Base-by-base conservation (phyloP, 2,329 filamentous ascomycete species). In the Lecanicillium sp. region DNA sequence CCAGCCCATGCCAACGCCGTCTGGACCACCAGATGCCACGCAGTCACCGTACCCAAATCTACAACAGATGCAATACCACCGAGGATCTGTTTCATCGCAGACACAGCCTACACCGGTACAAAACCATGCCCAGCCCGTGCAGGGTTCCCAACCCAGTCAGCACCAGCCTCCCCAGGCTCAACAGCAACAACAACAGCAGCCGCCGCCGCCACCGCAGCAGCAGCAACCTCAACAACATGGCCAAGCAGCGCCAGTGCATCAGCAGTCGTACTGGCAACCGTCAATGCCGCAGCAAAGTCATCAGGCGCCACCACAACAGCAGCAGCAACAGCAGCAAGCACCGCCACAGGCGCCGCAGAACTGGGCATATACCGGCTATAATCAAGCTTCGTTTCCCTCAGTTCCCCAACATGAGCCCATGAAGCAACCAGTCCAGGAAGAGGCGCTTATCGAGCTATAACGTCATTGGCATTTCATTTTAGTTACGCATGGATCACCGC, bases 371-470 rank as follows among this genome's bases (percentile, higher is more conserved):
- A 44, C 57, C 10, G 65, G 68, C 6, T 81, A 77, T 50, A 63
- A 60, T 3, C 75, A 77, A 51, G 74, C 81, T 17, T 64, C 72
- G 3, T 86, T 87, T 51, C 83, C 84, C 2, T 67, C 74, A 3
- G 70, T 75, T 19, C 77, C 74, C 11, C 62, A 63, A 37, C 69
- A 61, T 36, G 63, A 65, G 31, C 61, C 60, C 3, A 44, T 53
- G 17, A 54, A 57, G 44, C 68, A 69, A 51, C 74, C 73, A 12
- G 71, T 66, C 1, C 71, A 83, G 33, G 85, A 90, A 60, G 86
- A 90, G 60, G 83, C 79, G 42, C 62, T 92, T 52, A 92, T 92
- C 60, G 86, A 92, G 59, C 68, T 90, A 45, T 89, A 49, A 55
- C 35, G 7, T 6, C 17, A 36, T 31, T 28, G 14, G 5, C 29